Evolutionary conservation across 345 rosid genomes (phyloP).

Genomic region (Rubroshorea leprosula): DNA sequence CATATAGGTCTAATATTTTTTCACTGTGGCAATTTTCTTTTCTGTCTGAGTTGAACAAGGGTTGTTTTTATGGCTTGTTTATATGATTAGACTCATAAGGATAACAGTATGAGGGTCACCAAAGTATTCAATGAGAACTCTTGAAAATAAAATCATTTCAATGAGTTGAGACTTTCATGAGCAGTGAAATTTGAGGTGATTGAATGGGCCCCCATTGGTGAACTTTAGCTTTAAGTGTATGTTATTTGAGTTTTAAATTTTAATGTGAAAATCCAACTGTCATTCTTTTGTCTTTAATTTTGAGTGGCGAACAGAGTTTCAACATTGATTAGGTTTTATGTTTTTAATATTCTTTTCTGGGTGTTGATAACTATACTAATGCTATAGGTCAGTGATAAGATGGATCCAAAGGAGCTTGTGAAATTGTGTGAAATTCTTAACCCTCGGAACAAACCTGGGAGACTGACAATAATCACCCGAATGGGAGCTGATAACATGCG

Average conservation of each 20-base stretch:
- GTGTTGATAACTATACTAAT: conserved; percentile 7
- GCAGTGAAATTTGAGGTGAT: too few species aligned
- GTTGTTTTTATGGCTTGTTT: background rate
- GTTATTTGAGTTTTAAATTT: too few species aligned
- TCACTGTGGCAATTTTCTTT: background rate
- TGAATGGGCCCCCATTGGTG: too few species aligned
- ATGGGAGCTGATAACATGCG: conserved; percentile 72
- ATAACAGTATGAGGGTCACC: background rate
- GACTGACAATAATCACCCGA: conserved; percentile 48
- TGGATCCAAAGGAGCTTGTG: conserved; percentile 56
- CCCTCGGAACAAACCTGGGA: conserved; percentile 55
- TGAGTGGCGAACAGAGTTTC: background rate
- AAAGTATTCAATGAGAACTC: too few species aligned
- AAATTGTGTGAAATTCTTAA: conserved; percentile 51
- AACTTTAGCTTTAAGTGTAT: too few species aligned
- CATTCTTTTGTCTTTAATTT: too few species aligned
- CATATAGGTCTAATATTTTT: background rate
- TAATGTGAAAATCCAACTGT: too few species aligned
- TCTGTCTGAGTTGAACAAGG: background rate
- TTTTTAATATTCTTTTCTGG: background rate
- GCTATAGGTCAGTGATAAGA: conserved; percentile 53
- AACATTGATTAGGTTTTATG: background rate
- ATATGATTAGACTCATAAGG: background rate
- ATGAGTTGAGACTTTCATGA: too few species aligned
- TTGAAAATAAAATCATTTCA: too few species aligned